Conservation (phyloP, 805 yeast genomes). For the Pichia cabralensis region DNA sequence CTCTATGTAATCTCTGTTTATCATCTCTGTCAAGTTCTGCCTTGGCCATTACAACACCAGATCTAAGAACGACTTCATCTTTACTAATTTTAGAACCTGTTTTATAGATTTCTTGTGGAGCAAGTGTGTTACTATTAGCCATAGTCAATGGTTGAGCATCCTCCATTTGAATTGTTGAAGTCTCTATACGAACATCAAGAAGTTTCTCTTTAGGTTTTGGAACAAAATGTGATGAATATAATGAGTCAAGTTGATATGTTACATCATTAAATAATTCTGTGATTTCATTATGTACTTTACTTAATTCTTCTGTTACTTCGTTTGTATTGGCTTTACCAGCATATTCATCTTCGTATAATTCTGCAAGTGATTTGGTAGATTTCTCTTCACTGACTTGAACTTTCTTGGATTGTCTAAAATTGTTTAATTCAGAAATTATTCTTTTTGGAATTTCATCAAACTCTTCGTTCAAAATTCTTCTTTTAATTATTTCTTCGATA, state of each 20-base stretch:
- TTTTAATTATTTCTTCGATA: conserved; percentile 79
- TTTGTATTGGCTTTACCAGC: conserved; percentile 20
- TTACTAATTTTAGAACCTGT: conserved; percentile 31
- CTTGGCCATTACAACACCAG: conserved; percentile 73
- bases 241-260: conserved; percentile 68
- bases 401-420: conserved; percentile 41
- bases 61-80: conserved; percentile 59
- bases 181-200: conserved; percentile 72
- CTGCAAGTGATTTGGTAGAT: conserved; percentile 82
- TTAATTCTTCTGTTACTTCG: conserved; percentile 48
- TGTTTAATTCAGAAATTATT: conserved; percentile 53
- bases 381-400: conserved; percentile 75
- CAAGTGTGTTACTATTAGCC: conserved; percentile 64
- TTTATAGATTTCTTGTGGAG: conserved; percentile 89
- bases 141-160: conserved; percentile 90
- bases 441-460: conserved; percentile 83
- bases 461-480: conserved; percentile 62
- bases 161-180: conserved; percentile 82
- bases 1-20: conserved; percentile 76
- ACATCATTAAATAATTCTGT: conserved; percentile 51
- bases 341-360: conserved; percentile 81
- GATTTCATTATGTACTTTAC: conserved; percentile 72
- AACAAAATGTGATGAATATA: conserved; percentile 88
- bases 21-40: conserved; percentile 79
- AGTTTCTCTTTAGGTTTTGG: conserved; percentile 83